Evolutionary conservation across 2,329 filamentous ascomycete genomes (phyloP), one percentile per base, ranked within the genome.

Genomic region (Talaromyces albobiverticillius): DNA sequence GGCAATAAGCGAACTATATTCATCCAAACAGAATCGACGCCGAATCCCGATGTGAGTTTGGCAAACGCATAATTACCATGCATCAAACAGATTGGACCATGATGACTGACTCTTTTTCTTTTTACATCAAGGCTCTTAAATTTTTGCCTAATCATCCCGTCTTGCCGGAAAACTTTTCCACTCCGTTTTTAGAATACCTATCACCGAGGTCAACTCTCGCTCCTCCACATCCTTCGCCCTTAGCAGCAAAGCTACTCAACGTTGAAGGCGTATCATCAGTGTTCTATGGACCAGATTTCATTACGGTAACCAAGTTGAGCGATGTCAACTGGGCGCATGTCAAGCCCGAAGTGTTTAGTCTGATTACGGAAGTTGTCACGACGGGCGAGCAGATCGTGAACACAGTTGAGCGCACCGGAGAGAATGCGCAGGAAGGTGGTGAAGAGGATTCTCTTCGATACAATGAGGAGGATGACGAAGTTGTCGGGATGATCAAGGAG

Each of bases 401-500:
- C 59, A 80, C 85, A 0, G 77, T 83, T 1, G 85, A 87, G 62
- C 82, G 81, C 62, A 84, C 83, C 69, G 1, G 71, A 73, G 68
- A 60, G 46, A 74, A 78, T 46, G 74, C 82, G 67, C 62, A 80
- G 75, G 57, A 74, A 64, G 59, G 74, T 41, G 61, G 65, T 13
- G 77, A 78, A 58, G 82, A 83, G 57, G 90, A 95, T 64, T 88
- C 84, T 57, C 77, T 96, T 49, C 83, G 83, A 20, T 96, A 93
- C 71, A 86, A 93, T 63, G 91, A 96, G 68, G 87, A 95, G 59
- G 94, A 99, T 69, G 87, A 86, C 61, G 94, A 99, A 74, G 90
- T 96, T 10, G 88, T 99, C 8, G 88, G 90, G 56, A 97, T 97
- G 94, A 97, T 99, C 75, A 96, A 97, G 77, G 94, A 99, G 75